phyloP scores from a whole-genome alignment of 192 early-diverging fungal species.

The Umbelopsis ramanniana region DNA sequence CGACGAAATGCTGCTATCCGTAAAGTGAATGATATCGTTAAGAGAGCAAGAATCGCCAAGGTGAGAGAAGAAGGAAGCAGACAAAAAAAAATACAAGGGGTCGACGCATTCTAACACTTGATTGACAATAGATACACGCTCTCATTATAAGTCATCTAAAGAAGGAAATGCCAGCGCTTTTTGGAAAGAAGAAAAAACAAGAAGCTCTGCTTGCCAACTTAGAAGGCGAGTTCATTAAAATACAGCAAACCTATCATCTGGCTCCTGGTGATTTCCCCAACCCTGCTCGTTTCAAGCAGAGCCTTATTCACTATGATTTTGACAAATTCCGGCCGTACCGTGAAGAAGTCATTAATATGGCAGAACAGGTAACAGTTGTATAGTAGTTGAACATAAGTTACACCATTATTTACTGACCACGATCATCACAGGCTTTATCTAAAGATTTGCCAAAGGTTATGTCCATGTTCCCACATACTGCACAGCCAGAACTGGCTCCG shows the following conservation, averaged over 20 bases:
- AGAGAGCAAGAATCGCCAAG: conserved; percentile 72
- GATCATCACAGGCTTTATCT: conserved; percentile 37
- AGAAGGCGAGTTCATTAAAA: conserved; percentile 65
- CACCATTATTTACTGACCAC: background rate
- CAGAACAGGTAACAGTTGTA: conserved; percentile 44
- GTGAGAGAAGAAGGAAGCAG: conserved; percentile 21
- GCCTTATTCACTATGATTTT: conserved; percentile 47
- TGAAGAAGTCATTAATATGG: conserved; percentile 46
- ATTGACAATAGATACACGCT: conserved; percentile 64
- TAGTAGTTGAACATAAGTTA: background rate
- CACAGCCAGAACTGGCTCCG: conserved; percentile 41
- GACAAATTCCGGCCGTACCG: conserved; percentile 54
- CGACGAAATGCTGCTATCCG: conserved; percentile 77
- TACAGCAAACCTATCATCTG: conserved; percentile 71
- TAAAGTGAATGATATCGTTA: conserved; percentile 87
- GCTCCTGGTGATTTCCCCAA: conserved; percentile 56
- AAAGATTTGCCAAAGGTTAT: conserved; percentile 52
- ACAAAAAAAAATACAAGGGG: background rate
- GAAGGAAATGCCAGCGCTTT: conserved; percentile 77
- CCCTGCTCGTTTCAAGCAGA: conserved; percentile 44
- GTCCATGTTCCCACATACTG: conserved; percentile 39
- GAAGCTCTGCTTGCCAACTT: conserved; percentile 72
- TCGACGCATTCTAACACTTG: background rate
- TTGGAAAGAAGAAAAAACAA: conserved; percentile 77
- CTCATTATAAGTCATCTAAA: conserved; percentile 79